Base-by-base conservation (phyloP, 805 yeast species). In the Priceomyces melissophilus region DNA sequence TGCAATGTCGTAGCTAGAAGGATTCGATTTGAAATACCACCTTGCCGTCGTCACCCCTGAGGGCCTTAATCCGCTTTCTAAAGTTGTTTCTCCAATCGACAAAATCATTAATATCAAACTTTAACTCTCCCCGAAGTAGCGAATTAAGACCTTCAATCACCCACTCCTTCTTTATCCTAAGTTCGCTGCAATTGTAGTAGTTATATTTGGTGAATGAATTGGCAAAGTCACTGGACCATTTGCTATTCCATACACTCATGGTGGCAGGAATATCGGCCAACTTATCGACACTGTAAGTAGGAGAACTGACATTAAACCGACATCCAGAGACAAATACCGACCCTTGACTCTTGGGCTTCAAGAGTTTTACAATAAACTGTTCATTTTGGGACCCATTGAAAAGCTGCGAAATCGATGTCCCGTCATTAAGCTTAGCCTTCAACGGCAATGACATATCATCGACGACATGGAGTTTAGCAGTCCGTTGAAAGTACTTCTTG, bases 11-110 rank as follows among this genome's bases (percentile, higher is more conserved):
- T 16, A 12, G 5, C 27, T 37, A 68, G 38, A 65, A 69, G 15
- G 63, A 61, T 41, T 69, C 75, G n/a, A 69, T 47, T 45, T 57
- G 50, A 23, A 69, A 59, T 10, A 69, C 52, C 10, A 63, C 47
- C 47, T 64, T 63, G 10, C 63, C 63, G 40, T 69, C 74, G 3
- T 50, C 50, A 8, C 43, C 51, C 32, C 52, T 52, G 41, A 69
- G 46, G 8, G 44, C 41, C 13, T 49, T 55, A 25, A 67, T 54
- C 31, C 51, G 51, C n/a, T 53, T 41, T 36, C 57, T 58, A 47
- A 59, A 63, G 39, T 60, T 57, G 38, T 56, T 55, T 43, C 73
- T 53, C 75, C 75, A 69, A 45, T 69, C 75, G 8, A 52, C 40
- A 32, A 46, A 54, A 15, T 50, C 52, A 43, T 65, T 66, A 26